Conservation (phyloP, 305 asterid species). For the Plantago coronopus region DNA sequence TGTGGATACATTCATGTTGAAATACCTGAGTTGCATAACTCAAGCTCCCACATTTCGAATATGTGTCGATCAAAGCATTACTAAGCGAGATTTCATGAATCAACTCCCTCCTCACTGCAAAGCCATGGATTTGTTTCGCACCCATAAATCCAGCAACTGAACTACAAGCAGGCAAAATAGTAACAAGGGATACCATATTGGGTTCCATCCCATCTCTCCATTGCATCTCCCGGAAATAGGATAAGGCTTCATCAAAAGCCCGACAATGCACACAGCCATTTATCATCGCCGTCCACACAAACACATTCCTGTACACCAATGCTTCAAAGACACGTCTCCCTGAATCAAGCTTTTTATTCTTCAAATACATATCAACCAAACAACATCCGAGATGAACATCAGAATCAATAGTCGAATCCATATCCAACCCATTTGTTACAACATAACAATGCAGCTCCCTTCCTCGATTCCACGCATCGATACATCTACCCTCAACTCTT, state of each 20-base stretch:
- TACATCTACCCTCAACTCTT: constrained; percentile 21
- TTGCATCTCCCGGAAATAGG: constrained; percentile 55
- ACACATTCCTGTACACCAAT: constrained; percentile 39
- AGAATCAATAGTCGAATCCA: constrained; percentile 19
- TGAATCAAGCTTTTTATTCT: constrained; percentile 29
- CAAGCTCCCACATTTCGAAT: constrained; percentile 60
- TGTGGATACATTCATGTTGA: constrained; percentile 34
- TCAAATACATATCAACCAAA: constrained; percentile 64
- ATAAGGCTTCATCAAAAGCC: constrained; percentile 40
- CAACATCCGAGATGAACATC: constrained; percentile 64
- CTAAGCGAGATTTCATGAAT: constrained; percentile 39
- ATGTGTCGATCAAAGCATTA: constrained; percentile 54
- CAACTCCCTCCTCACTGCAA: constrained; percentile 46
- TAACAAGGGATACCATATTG: constrained; percentile 56
- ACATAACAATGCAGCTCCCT: constrained; percentile 58
- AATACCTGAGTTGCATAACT: constrained; percentile 43
- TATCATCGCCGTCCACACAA: constrained; percentile 64
- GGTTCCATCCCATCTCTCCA: constrained; percentile 37
- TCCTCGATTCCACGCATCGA: constrained; percentile 29
- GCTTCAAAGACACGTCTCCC: constrained; percentile 52
- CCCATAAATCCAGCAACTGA: constrained; percentile 47
- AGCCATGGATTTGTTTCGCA: constrained; percentile 61
- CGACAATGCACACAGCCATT: constrained; percentile 48
- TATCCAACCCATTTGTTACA: constrained; percentile 35
- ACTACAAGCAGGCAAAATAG: constrained; percentile 52